Evolutionary conservation across 129 eudicot genomes (phyloP), one percentile per base, ranked within the genome.

Genomic region (Smallanthus sonchifolius): DNA sequence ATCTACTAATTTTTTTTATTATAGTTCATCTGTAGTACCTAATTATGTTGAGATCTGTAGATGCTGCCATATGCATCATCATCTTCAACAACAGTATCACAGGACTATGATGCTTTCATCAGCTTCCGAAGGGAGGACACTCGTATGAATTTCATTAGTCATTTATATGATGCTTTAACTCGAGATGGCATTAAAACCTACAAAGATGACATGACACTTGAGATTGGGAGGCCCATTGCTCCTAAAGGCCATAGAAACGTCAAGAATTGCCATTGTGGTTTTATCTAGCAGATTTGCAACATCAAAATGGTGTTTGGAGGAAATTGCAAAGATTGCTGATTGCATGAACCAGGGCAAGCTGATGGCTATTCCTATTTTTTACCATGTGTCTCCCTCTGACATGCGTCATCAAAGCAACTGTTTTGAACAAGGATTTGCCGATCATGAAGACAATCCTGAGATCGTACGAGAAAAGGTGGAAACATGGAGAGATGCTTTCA

Each of bases 271-370:
- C 9, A 1, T 60, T 4, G 66, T 60, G 66, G 42, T 60, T 60
- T 11, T 60, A 14, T 60, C 66, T 1, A 32, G 66, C 40, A 10
- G 11, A 4, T 60, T 34, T 34, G 66, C 42, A 32, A 60, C 66
- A 10, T 60, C 66, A 32, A 60, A 60, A 60, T 60, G 66, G 66
- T 60, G 66, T 60, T 60, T 60, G 42, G 40, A 60, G 42, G 66
- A 60, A 60, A 14, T 32, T 34, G 66, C 42, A 60, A 60, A 11
- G 39, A 60, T 60, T 60, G 42, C 1, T 60, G 66, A 60, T 32
- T 60, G 66, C 19, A 14, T 60, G 40, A 60, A 34, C 32, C 66
- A 2, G 4, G 66, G 42, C 7, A 60, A 30, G 40, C 39, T 60
- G 39, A 60, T 60, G 4, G 66, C 13, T 32, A 11, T 32, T 32